These are phyloP conservation scores for Termitomyces sp. DNA, from an alignment of 1,284 basidiomycete species.

Conservation along the genomic window DNA sequence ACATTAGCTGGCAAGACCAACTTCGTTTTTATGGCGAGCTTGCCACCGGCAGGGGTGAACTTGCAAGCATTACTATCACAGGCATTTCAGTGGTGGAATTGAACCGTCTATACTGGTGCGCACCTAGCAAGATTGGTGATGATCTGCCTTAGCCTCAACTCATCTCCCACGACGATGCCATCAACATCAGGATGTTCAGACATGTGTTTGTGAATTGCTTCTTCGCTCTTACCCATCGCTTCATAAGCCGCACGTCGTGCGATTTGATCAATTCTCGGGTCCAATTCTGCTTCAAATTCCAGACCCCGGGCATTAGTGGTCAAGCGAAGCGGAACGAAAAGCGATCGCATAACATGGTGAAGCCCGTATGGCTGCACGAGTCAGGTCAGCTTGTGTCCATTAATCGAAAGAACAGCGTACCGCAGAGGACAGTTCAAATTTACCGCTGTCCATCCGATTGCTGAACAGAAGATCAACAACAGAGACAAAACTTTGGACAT, in stretches of 20 bases:
- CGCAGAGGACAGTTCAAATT: slow-evolving; percentile 67
- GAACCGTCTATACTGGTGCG: slow-evolving; percentile 12
- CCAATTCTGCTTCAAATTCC: slow-evolving; percentile 65
- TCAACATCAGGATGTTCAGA: slow-evolving; percentile 44
- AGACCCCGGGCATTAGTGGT: slow-evolving; percentile 71
- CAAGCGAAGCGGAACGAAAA: slow-evolving; percentile 72
- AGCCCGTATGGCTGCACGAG: slow-evolving; percentile 67
- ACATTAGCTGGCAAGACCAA: slow-evolving; percentile 35
- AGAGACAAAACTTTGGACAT: slow-evolving; percentile 2
- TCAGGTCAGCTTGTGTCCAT: not conserved
- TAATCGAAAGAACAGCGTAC: slow-evolving; percentile 23
- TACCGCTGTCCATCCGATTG: slow-evolving; percentile 75
- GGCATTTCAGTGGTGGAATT: not conserved
- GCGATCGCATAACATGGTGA: slow-evolving; percentile 77
- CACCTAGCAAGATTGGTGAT: slow-evolving; percentile 74
- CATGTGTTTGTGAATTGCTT: slow-evolving; percentile 35
- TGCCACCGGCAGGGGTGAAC: slow-evolving; percentile 75
- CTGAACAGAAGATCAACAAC: slow-evolving; percentile 22
- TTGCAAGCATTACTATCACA: slow-evolving; percentile 63
- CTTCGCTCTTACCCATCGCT: slow-evolving; percentile 45
- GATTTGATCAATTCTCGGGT: slow-evolving; percentile 70
- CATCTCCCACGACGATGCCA: slow-evolving; percentile 72
- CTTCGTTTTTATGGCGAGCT: slow-evolving; percentile 53
- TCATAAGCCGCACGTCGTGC: slow-evolving; percentile 52
- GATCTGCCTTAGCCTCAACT: slow-evolving; percentile 77